Evolutionary conservation across 257 asterid genomes (phyloP), one percentile per base, ranked within the genome.

Genomic region (Cruciata laevipes): DNA sequence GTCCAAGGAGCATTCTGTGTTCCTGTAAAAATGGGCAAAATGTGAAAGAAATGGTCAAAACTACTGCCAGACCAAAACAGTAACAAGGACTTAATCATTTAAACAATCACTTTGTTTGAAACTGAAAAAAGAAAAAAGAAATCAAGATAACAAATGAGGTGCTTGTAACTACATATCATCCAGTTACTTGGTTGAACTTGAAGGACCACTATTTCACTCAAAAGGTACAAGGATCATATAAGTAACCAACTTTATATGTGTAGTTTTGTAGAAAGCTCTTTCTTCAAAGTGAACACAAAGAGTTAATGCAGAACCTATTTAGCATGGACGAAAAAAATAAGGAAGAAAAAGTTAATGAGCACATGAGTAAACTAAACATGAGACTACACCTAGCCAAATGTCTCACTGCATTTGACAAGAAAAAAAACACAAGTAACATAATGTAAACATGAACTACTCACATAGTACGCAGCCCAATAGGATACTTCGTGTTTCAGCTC

Each of bases 401-500:
- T 44, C 33, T 18, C 30, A 6, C 37, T 47, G 59, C 59, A 12
- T 51, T 52, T 17, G 44, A 16, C 49, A 25, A 42, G 51, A 2
- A 21, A 21, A 53, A 16, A 57, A 23, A 57, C 52, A 18, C 30
- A 64, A 37, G 67, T 64, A 52, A 47, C 6, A 55, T 5, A 38
- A 72, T 55, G 56, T 70, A 55, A 32, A 21, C 65, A 52, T 6
- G 65, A 71, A 47, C 56, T 37, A 78, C 96, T 84, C 82, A 93
- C 99, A 76, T 93, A 93, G 78, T 93, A 89, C 31, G 99, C 99
- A 51, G 97, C 99, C 97, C 99, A 93, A 75, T 82, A 88, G 64
- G 83, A 75, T 73, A 78, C 79, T 87, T 93, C 99, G 72, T 86
- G 95, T 87, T 93, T 93, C 60, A 93, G 83, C 75, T 93, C 96